These are phyloP conservation scores for Candida takata DNA, from an alignment of 805 yeast genomes.

Conservation along the genomic window DNA sequence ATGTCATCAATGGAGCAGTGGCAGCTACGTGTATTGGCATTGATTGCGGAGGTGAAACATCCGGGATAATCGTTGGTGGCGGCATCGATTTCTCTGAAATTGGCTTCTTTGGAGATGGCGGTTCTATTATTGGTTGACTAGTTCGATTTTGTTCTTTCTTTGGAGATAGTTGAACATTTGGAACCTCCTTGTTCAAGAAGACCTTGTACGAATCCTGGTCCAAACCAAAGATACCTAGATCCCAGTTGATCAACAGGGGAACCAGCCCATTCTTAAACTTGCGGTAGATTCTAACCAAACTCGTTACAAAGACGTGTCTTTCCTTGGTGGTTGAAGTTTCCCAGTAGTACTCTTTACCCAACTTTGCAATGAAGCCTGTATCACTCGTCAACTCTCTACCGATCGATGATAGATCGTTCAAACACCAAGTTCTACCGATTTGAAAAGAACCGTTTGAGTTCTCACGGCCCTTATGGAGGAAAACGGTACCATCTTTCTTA, in stretches of 20 bases:
- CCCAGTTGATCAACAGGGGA: slow-evolving; percentile 51
- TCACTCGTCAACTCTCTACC: slow-evolving; percentile 46
- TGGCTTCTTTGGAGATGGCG: no score
- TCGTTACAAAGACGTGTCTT: slow-evolving; percentile 49
- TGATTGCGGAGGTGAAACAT: background rate
- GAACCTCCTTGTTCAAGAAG: slow-evolving; percentile 14
- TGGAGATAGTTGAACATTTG: slow-evolving; percentile 4
- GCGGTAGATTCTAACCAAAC: slow-evolving; percentile 44
- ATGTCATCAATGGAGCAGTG: background rate
- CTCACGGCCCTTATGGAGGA: slow-evolving; percentile 80
- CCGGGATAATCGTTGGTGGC: background rate
- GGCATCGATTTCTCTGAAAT: background rate
- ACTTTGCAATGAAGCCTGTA: slow-evolving; percentile 49
- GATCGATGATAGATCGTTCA: slow-evolving; percentile 58
- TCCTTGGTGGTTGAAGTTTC: slow-evolving; percentile 52
- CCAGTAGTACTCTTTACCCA: slow-evolving; percentile 86
- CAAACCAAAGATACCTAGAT: slow-evolving; percentile 32
- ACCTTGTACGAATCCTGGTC: slow-evolving; percentile 30
- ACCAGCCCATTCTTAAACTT: slow-evolving; percentile 49
- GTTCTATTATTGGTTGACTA: background rate
- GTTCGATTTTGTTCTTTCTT: slow-evolving; percentile 2
- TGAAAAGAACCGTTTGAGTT: slow-evolving; percentile 69
- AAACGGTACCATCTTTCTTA: slow-evolving; percentile 58
- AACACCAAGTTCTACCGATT: slow-evolving; percentile 89
- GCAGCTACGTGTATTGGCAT: background rate